Evolutionary conservation across 345 rosid species (phyloP).

Genomic region (Gynandropsis gynandra): DNA sequence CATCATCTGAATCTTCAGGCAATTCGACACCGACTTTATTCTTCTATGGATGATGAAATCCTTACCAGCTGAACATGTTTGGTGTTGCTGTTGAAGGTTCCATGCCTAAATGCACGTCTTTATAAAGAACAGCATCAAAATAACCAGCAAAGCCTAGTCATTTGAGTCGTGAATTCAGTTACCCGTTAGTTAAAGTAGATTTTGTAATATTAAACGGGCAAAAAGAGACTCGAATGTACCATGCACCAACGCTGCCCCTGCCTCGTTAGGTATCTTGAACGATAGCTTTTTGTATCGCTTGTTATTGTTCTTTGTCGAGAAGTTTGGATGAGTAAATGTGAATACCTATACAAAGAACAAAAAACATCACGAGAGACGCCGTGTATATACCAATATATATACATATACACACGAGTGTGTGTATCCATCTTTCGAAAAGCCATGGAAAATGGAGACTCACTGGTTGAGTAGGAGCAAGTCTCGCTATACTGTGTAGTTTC

Average conservation of each 20-base stretch:
- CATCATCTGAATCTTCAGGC: not conserved
- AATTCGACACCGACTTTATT: no score
- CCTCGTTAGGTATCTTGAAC: slow-evolving; percentile 60
- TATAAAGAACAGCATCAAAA: slow-evolving; percentile 80
- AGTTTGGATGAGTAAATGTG: slow-evolving; percentile 79
- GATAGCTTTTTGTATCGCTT: slow-evolving; percentile 69
- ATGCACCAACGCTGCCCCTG: slow-evolving; percentile 83
- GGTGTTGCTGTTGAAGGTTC: slow-evolving; percentile 92
- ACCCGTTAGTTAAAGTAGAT: slow-evolving; percentile 5
- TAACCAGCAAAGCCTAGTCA: slow-evolving; percentile 88
- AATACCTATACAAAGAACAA: slow-evolving; percentile 51
- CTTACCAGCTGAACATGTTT: slow-evolving; percentile 98
- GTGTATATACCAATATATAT: not conserved
- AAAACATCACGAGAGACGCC: not conserved
- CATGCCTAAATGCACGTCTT: slow-evolving; percentile 93
- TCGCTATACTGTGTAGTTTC: slow-evolving; percentile 78
- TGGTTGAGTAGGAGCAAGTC: slow-evolving; percentile 74
- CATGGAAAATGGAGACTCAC: slow-evolving; percentile 37
- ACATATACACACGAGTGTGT: not conserved
- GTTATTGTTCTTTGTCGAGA: slow-evolving; percentile 50
- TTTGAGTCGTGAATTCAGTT: slow-evolving; percentile 13
- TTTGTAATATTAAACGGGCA: not conserved
- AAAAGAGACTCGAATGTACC: slow-evolving; percentile 39
- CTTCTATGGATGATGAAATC: no score
- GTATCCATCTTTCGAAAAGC: not conserved